Evolutionary conservation across 208 protist species (phyloP).

Genomic region (Willaertia magna): DNA sequence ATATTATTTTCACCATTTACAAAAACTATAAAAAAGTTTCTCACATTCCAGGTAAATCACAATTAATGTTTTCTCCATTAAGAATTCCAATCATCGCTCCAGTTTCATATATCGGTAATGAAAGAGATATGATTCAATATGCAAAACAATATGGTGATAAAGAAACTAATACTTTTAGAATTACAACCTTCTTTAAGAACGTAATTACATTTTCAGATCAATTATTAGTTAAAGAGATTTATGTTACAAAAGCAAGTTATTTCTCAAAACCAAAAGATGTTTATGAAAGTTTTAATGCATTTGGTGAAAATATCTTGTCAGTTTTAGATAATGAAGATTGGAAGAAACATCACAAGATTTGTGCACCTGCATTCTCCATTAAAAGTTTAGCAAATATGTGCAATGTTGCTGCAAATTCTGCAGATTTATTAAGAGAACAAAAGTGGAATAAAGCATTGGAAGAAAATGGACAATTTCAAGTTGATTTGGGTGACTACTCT

Average conservation of each 20-base stretch:
- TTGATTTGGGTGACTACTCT: neutral
- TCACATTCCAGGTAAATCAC: neutral
- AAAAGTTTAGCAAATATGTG: neutral
- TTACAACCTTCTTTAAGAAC: neutral
- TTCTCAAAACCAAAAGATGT: neutral
- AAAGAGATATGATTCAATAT: too few species aligned
- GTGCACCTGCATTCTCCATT: neutral
- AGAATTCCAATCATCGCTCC: too few species aligned
- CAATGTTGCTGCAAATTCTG: neutral
- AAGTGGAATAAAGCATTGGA: neutral
- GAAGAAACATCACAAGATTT: neutral
- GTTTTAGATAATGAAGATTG: neutral
- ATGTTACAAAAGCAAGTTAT: neutral
- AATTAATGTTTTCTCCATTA: neutral
- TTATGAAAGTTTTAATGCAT: neutral
- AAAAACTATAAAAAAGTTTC: neutral
- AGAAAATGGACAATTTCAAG: neutral
- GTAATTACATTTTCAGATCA: neutral
- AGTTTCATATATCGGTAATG: neutral
- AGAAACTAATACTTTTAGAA: neutral
- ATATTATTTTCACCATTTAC: neutral
- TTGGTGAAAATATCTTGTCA: neutral
- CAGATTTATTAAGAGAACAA: neutral
- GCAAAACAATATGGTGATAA: too few species aligned
- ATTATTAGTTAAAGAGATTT: neutral